Evolutionary conservation across 352 stramenopile genomes (phyloP).

Genomic region (Pythium diclinum): DNA sequence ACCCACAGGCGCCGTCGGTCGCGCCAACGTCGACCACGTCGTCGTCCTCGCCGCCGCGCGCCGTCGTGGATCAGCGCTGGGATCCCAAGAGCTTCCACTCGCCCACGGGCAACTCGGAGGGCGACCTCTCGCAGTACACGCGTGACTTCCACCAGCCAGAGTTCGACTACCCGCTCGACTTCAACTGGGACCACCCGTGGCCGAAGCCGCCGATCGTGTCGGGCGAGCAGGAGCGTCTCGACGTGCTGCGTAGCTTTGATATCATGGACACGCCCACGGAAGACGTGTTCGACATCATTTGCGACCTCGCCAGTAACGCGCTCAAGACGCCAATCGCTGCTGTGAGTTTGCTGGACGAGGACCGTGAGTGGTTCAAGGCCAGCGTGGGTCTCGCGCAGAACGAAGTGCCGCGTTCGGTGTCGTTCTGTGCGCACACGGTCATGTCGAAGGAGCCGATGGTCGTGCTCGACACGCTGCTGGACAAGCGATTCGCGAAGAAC

Average conservation of each 20-base stretch:
- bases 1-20: slow-evolving; percentile 51
- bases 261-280: slow-evolving; percentile 86
- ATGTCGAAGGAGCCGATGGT: slow-evolving; percentile 90
- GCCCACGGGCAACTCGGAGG: slow-evolving; percentile 73
- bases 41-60: slow-evolving; percentile 37
- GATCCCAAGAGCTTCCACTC: slow-evolving; percentile 83
- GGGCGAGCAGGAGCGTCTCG: slow-evolving; percentile 66
- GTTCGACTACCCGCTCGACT: slow-evolving; percentile 85
- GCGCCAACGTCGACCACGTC: slow-evolving; percentile 39
- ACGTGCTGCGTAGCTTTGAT: slow-evolving; percentile 78
- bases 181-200: slow-evolving; percentile 87
- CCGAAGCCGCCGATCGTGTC: slow-evolving; percentile 75
- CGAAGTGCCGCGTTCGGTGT: slow-evolving; percentile 83
- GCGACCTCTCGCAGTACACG: slow-evolving; percentile 72
- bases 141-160: slow-evolving; percentile 76
- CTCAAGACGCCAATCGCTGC: slow-evolving; percentile 84
- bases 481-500: slow-evolving; percentile 87
- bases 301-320: slow-evolving; percentile 80
- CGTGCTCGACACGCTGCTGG: slow-evolving; percentile 80
- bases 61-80: slow-evolving; percentile 48
- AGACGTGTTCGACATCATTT: slow-evolving; percentile 89
- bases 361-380: slow-evolving; percentile 87
- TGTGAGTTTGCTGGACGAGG: slow-evolving; percentile 81
- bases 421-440: slow-evolving; percentile 83
- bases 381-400: slow-evolving; percentile 83